Base-by-base conservation (phyloP, 768 basidiomycete species). In the Tulasnella sp. region DNA sequence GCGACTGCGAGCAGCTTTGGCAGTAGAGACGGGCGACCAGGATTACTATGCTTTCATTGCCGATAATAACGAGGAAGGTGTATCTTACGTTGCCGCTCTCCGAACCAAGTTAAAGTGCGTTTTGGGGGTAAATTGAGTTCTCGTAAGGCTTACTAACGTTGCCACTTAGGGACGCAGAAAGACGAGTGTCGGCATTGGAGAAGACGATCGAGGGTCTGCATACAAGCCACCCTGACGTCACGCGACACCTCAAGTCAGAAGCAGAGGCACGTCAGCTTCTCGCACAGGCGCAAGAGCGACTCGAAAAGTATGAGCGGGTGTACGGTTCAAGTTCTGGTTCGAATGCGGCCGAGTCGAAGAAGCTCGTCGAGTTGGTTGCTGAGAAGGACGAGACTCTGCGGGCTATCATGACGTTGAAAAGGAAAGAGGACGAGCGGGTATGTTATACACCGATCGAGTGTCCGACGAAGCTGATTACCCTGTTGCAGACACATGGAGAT, bases 31-130 rank as follows among this genome's bases (percentile, higher is more conserved):
- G 1, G 81, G 83, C 5, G 76, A 84, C 21, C 79, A 81, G 59
- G 84, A 89, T 48, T 72, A 90, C 32, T 74, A 92, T 68, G 69
- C 70, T 4, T 88, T 89, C 67, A 75, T 93, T 61, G 71, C 81
- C 52, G 73, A 73, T 42, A 79, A 75, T 17, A 73, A 77, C 41
- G 70, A 67, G 0, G 64, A 65, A 27, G 67, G 68, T 48, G 64
- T 63, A 25, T 67, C 68, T 23, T 70, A 71, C 57, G 65, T 75
- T 4, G 77, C 79, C 15, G 75, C 81, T 25, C 63, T 90, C 37
- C 79, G 77, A 65, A 69, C 64, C 17, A 76, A 75, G 55, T 70
- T 86, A 17, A 67, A 65, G 84, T 88, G 61, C 63, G 83, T 69
- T 0, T 25, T n/a, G n/a, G n/a, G 9, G 8, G 25, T 23, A 25